Evolutionary conservation across 768 basidiomycete genomes (phyloP).

Genomic region (Gloeostereum incarnatum): DNA sequence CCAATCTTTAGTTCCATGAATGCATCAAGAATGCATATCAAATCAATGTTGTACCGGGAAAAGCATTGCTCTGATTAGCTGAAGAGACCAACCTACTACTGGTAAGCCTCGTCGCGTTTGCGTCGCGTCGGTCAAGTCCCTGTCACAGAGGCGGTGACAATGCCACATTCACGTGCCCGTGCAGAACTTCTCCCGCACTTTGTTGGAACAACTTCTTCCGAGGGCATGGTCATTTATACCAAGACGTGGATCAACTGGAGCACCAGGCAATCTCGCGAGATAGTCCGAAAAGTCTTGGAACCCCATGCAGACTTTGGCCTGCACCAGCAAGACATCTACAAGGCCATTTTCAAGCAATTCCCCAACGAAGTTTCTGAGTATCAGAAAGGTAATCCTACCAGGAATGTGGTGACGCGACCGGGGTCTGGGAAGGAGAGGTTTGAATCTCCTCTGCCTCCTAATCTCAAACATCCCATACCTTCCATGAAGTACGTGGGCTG

Average conservation of each 20-base stretch:
- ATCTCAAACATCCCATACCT: constrained; percentile 9
- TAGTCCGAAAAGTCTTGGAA: neutral
- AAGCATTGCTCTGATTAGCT: too few relatives aligned
- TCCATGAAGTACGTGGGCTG: constrained; percentile 9
- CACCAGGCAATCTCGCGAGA: neutral
- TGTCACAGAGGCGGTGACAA: too few relatives aligned
- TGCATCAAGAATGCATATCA: neutral
- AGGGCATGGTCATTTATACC: neutral
- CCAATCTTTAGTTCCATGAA: neutral
- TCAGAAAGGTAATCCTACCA: neutral
- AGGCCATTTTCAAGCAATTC: constrained; percentile 1
- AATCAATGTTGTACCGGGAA: neutral
- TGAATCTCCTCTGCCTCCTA: neutral
- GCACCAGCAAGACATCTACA: constrained; percentile 1
- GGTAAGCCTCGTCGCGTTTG: too few relatives aligned
- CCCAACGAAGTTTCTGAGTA: constrained; percentile 1
- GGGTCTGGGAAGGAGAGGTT: too few relatives aligned
- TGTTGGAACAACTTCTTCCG: too few relatives aligned
- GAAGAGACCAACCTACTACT: too few relatives aligned
- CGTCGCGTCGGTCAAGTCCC: too few relatives aligned
- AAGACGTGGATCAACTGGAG: constrained; percentile 4
- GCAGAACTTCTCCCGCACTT: too few relatives aligned
- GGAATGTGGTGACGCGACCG: neutral
- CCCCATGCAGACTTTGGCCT: constrained; percentile 3
- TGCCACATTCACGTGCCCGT: too few relatives aligned